phyloP scores from a whole-genome alignment of 805 yeast species.

The Dipodascus geniculatus region DNA sequence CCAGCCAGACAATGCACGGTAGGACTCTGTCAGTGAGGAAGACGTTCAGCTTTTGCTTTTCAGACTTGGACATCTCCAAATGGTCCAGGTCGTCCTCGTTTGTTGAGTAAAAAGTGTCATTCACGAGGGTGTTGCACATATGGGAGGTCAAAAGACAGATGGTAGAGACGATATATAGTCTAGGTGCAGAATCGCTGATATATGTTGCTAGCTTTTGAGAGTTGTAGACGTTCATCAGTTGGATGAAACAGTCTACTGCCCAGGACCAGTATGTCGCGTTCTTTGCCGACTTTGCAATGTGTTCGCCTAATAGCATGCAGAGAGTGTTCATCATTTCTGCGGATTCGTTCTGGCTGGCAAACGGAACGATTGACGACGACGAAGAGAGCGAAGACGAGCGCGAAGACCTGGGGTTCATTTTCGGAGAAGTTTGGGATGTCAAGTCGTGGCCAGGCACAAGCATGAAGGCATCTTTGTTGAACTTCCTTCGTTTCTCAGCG shows the following conservation, averaged over 20 bases:
- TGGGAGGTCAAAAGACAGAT: not conserved
- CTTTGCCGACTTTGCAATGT: not conserved
- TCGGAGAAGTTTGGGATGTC: not conserved
- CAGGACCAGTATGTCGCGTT: not conserved
- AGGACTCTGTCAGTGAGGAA: not conserved
- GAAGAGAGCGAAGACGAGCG: not conserved
- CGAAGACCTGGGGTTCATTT: not conserved
- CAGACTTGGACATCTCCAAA: not conserved
- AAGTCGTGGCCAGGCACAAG: not conserved
- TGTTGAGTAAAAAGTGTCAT: not conserved
- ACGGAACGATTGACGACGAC: not conserved
- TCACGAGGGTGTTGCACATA: not conserved
- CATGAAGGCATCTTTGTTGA: not conserved
- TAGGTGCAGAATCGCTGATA: not conserved
- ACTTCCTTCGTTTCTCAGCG: not conserved
- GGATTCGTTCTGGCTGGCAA: not conserved
- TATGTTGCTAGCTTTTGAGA: not conserved
- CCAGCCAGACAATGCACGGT: not conserved
- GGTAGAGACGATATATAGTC: not conserved
- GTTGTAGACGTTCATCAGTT: not conserved
- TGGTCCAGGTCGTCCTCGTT: not conserved
- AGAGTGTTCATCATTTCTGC: not conserved
- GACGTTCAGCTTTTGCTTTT: not conserved
- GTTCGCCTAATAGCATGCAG: not conserved
- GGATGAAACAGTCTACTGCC: not conserved